Evolutionary conservation across 768 basidiomycete genomes (phyloP).

Genomic region (Pleurotus giganteus): DNA sequence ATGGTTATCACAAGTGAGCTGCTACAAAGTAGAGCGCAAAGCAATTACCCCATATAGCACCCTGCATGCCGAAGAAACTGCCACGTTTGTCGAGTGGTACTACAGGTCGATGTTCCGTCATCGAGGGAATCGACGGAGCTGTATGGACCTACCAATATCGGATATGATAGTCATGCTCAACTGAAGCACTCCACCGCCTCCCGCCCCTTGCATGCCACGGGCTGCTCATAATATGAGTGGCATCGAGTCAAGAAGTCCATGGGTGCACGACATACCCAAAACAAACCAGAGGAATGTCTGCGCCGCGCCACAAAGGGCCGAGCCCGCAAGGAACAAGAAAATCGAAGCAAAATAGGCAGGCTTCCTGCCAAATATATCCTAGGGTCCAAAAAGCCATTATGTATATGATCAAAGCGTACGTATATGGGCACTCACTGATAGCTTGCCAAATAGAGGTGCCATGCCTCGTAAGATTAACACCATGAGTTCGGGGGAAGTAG

Average conservation of each 20-base stretch:
- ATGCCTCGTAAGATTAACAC: not conserved
- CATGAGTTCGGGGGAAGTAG: constrained; percentile 37
- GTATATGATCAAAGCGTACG: not conserved
- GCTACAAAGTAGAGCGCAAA: constrained; percentile 25
- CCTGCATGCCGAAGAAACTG: constrained; percentile 70
- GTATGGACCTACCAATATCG: constrained; percentile 65
- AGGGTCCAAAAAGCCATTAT: not conserved
- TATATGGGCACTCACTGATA: constrained; percentile 51
- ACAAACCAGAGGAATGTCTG: not conserved
- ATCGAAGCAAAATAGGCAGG: constrained; percentile 68
- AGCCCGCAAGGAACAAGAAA: constrained; percentile 56
- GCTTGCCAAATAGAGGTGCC: constrained; percentile 74
- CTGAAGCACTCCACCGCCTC: constrained; percentile 77
- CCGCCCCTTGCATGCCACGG: constrained; percentile 80
- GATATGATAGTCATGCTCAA: constrained; percentile 73
- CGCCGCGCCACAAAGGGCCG: not conserved
- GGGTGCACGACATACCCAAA: not conserved
- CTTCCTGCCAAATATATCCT: constrained; percentile 48
- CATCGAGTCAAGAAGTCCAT: not conserved
- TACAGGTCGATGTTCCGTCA: not conserved
- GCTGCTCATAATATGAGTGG: not conserved
- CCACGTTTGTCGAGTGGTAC: constrained; percentile 52
- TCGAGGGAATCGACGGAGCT: not conserved
- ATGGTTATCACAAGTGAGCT: not conserved
- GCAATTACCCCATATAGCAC: constrained; percentile 68